phyloP scores from a whole-genome alignment of 371 early-diverging fungal genomes.

The Amoeboaphelidium protococcarum region DNA sequence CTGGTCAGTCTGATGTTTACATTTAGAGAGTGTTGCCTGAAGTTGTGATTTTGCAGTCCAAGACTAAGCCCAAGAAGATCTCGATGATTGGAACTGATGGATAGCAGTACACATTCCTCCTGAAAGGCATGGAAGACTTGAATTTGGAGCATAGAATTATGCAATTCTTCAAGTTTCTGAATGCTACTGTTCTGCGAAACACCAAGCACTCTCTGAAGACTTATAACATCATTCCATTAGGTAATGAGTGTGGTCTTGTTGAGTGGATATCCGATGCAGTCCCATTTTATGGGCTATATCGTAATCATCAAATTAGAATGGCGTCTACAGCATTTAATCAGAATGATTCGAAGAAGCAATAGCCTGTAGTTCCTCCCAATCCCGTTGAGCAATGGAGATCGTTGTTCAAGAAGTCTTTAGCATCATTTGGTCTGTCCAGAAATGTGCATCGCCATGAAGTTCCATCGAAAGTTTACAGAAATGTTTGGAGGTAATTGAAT shows the following conservation, averaged over 20 bases:
- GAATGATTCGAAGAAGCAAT: too few relatives aligned
- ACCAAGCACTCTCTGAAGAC: slow-evolving; percentile 30
- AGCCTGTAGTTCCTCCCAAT: too few relatives aligned
- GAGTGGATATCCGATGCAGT: slow-evolving; percentile 79
- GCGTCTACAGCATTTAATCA: too few relatives aligned
- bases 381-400: too few relatives aligned
- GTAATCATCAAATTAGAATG: too few relatives aligned
- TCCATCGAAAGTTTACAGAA: too few relatives aligned
- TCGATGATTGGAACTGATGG: slow-evolving; percentile 43
- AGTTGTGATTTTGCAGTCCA: slow-evolving; percentile 54
- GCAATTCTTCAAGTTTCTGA: slow-evolving; percentile 44
- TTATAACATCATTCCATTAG: slow-evolving; percentile 85
- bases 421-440: too few relatives aligned
- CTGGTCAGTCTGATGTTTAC: too few relatives aligned
- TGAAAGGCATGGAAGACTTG: slow-evolving; percentile 75
- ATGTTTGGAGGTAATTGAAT: too few relatives aligned
- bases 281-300: slow-evolving; percentile 25
- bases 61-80: slow-evolving; percentile 73
- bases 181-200: slow-evolving; percentile 33
- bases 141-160: slow-evolving; percentile 73
- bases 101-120: slow-evolving; percentile 36
- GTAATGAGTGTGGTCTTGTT: slow-evolving; percentile 78
- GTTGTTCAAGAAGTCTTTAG: too few relatives aligned
- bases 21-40: too few relatives aligned
- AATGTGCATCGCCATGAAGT: too few relatives aligned